These are phyloP conservation scores for Lactifluus volemus DNA, from an alignment of 768 basidiomycete genomes.

Conservation along the genomic window DNA sequence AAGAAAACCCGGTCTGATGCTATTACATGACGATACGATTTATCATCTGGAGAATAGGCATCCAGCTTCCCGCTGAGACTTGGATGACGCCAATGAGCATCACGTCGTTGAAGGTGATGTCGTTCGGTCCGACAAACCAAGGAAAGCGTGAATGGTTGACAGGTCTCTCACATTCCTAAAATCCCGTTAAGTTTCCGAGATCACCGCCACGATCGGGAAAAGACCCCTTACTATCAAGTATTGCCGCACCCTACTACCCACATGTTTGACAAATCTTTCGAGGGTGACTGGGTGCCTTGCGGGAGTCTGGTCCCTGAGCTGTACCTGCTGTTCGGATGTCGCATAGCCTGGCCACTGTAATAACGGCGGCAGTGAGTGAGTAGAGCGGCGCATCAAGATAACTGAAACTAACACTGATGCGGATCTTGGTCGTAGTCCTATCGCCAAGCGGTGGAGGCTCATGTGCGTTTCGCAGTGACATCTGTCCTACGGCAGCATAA, in stretches of 20 bases:
- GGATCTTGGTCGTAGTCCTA: constrained; percentile 3
- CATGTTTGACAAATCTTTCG: constrained; percentile 6
- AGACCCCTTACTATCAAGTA: neutral
- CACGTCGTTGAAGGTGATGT: constrained; percentile 10
- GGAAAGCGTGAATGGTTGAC: neutral
- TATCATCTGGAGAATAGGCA: constrained; percentile 14
- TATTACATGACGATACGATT: constrained; percentile 1
- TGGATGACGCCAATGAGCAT: constrained; percentile 15
- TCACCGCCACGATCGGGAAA: neutral
- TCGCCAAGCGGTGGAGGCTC: constrained; percentile 5
- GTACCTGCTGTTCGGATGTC: constrained; percentile 3
- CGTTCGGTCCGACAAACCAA: neutral
- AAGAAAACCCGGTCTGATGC: neutral
- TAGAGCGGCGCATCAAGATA: neutral
- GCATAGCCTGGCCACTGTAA: constrained; percentile 14
- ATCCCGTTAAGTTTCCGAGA: neutral
- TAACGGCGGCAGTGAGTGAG: neutral
- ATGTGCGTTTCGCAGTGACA: neutral
- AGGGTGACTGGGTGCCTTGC: neutral
- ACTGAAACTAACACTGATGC: constrained; percentile 1
- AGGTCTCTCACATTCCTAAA: constrained; percentile 5
- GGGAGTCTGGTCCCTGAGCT: neutral
- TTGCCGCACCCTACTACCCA: constrained; percentile 8
- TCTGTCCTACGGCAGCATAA: constrained; percentile 7
- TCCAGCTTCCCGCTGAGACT: constrained; percentile 16